phyloP scores from a whole-genome alignment of 176 grass and related monocot genomes.

The Paspalum notatum region DNA sequence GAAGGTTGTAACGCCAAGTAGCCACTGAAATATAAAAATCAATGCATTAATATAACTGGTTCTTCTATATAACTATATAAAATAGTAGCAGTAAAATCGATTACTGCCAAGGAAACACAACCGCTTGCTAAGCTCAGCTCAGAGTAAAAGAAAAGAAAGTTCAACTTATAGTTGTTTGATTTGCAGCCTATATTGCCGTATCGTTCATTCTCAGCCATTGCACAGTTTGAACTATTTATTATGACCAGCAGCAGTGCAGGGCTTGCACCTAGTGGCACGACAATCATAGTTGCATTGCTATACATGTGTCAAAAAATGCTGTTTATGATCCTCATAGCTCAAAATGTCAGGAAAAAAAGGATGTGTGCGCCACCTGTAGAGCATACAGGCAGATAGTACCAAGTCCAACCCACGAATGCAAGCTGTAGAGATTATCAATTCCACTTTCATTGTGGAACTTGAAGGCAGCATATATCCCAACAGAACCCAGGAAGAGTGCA shows the following conservation, averaged over 20 bases:
- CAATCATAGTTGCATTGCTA: not conserved
- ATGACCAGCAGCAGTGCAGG: not conserved
- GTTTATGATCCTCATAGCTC: not conserved
- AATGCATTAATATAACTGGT: not conserved
- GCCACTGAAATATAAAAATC: conserved; percentile 59
- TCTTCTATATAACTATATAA: not conserved
- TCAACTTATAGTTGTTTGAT: not conserved
- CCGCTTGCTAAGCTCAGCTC: not conserved
- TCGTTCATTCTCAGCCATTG: not conserved
- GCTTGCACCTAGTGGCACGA: not conserved
- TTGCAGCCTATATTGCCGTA: not conserved
- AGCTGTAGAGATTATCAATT: conserved; percentile 75
- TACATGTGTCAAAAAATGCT: not conserved
- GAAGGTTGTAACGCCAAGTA: conserved; percentile 67
- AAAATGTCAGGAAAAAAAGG: conserved; percentile 9
- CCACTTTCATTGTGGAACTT: conserved; percentile 89
- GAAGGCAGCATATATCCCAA: conserved; percentile 78
- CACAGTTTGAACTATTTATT: not conserved
- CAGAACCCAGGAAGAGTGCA: conserved; percentile 61
- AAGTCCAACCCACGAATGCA: conserved; percentile 95
- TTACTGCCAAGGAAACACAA: not conserved
- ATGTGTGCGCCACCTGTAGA: conserved; percentile 55
- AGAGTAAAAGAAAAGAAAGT: not conserved
- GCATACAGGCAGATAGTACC: conserved; percentile 68
- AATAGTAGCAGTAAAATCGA: not conserved